Evolutionary conservation across 495 filamentous ascomycete species (phyloP).

Genomic region (Pseudomonodictys pantanalensis): DNA sequence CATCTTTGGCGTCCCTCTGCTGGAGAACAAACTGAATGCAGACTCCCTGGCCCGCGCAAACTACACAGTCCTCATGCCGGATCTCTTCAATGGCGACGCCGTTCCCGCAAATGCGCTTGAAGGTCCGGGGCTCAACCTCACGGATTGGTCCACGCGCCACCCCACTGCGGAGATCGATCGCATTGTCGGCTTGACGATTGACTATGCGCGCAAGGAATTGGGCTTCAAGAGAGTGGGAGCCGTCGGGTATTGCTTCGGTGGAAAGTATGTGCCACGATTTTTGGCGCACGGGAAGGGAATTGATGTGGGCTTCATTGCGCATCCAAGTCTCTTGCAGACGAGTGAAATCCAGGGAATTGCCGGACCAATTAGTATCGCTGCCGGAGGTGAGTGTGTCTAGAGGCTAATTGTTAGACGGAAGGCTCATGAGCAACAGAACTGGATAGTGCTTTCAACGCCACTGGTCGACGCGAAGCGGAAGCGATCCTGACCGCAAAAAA

Average conservation of each 20-base stretch:
- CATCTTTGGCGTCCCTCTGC: slow-evolving; percentile 14
- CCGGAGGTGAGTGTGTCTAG: slow-evolving; percentile 16
- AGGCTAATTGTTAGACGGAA: neutral
- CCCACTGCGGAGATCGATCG: slow-evolving; percentile 7
- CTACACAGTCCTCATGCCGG: slow-evolving; percentile 14
- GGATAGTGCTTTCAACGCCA: slow-evolving; percentile 12
- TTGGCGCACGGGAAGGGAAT: slow-evolving; percentile 11
- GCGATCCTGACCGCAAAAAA: slow-evolving; percentile 10
- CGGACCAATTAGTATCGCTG: slow-evolving; percentile 26
- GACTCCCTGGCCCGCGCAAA: slow-evolving; percentile 17
- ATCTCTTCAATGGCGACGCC: slow-evolving; percentile 23
- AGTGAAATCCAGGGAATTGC: slow-evolving; percentile 14
- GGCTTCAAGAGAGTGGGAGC: slow-evolving; percentile 8
- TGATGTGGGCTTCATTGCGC: slow-evolving; percentile 24
- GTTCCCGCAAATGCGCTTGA: neutral
- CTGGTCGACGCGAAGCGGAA: slow-evolving; percentile 16
- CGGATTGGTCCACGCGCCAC: slow-evolving; percentile 9
- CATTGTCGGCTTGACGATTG: slow-evolving; percentile 7
- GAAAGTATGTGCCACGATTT: slow-evolving; percentile 23
- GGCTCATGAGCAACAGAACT: slow-evolving; percentile 7
- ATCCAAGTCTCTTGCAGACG: slow-evolving; percentile 10
- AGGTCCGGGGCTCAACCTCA: slow-evolving; percentile 2
- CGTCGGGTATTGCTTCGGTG: slow-evolving; percentile 22
- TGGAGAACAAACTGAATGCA: slow-evolving; percentile 26
- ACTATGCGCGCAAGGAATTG: slow-evolving; percentile 11